Evolutionary conservation across 805 yeast genomes (phyloP).

Genomic region (Wickerhamiella australiensis): DNA sequence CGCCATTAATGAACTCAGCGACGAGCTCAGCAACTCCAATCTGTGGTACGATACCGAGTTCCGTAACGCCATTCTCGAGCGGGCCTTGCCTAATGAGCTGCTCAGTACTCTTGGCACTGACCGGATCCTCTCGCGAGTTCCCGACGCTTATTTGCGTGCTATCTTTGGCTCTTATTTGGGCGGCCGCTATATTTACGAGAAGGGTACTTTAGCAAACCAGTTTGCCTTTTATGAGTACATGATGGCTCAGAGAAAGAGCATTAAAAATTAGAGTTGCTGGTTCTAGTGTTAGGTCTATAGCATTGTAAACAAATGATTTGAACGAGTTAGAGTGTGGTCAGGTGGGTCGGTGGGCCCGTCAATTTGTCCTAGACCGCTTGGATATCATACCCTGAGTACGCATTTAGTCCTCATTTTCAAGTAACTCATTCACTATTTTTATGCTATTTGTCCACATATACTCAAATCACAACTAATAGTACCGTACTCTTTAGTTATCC

Average conservation of each 20-base stretch:
- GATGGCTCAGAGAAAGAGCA: constrained; percentile 23
- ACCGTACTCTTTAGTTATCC: too few species aligned
- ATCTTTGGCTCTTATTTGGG: constrained; percentile 79
- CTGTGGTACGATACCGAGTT: constrained; percentile 75
- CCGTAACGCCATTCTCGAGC: constrained; percentile 62
- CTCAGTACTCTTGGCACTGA: constrained; percentile 50
- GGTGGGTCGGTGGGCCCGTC: too few species aligned
- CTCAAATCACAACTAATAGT: too few species aligned
- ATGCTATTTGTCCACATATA: too few species aligned
- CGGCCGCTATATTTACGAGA: constrained; percentile 68
- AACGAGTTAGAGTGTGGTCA: too few species aligned
- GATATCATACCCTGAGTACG: too few species aligned
- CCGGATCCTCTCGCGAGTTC: constrained; percentile 61
- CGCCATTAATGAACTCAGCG: constrained; percentile 74
- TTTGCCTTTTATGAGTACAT: constrained; percentile 37
- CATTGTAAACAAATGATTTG: constrained; percentile 13
- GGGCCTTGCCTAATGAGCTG: constrained; percentile 67
- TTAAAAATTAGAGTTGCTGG: background rate
- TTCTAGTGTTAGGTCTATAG: background rate
- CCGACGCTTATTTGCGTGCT: constrained; percentile 76
- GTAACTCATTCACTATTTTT: too few species aligned
- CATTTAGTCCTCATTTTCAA: too few species aligned
- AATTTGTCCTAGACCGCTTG: too few species aligned
- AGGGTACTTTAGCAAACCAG: constrained; percentile 69
- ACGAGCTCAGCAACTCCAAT: constrained; percentile 67